A percentile compares a stretch with the other conserved stretches of the same genome.
phyloP scores from a whole-genome alignment of 2,329 filamentous ascomycete species.

The Akanthomyces dipterigenus region DNA sequence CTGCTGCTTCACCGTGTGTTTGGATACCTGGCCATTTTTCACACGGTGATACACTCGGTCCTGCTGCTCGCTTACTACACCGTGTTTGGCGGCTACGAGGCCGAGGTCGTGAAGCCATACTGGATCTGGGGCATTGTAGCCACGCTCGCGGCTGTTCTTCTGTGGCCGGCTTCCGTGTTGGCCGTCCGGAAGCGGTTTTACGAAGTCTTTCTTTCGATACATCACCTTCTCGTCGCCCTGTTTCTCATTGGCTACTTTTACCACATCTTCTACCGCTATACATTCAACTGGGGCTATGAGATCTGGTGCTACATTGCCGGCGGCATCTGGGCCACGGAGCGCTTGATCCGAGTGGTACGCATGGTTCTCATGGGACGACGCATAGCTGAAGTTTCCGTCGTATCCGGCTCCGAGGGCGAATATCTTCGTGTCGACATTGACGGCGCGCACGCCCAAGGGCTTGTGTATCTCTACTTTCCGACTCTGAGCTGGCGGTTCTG shows the following conservation, averaged over 20 bases:
- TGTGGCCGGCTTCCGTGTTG: slow-evolving; percentile 22
- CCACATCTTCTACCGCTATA: slow-evolving; percentile 29
- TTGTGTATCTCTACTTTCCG: slow-evolving; percentile 31
- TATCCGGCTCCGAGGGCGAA: slow-evolving; percentile 22
- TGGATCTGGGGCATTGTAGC: slow-evolving; percentile 30
- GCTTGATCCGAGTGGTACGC: slow-evolving; percentile 21
- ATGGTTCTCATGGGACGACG: slow-evolving; percentile 18
- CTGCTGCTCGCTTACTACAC: slow-evolving; percentile 25
- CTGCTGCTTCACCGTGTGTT: slow-evolving; percentile 32
- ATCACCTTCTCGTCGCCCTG: slow-evolving; percentile 26
- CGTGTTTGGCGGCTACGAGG: slow-evolving; percentile 17
- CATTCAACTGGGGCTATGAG: slow-evolving; percentile 31
- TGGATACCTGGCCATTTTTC: slow-evolving; percentile 68
- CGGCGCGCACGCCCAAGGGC: slow-evolving; percentile 18
- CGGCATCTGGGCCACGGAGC: slow-evolving; percentile 26
- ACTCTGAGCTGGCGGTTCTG: slow-evolving; percentile 28
- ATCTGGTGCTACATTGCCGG: slow-evolving; percentile 28
- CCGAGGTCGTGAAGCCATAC: slow-evolving; percentile 21
- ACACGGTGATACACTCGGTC: slow-evolving; percentile 52
- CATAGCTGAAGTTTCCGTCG: slow-evolving; percentile 18
- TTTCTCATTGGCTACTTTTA: slow-evolving; percentile 29
- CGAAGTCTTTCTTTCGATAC: slow-evolving; percentile 28
- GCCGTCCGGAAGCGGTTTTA: slow-evolving; percentile 25
- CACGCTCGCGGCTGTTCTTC: slow-evolving; percentile 21
- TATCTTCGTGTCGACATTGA: slow-evolving; percentile 27